A percentile compares a stretch with the other conserved stretches of the same genome.
Evolutionary conservation across 768 basidiomycete species (phyloP).

Genomic region (Chlorophyllum brunneum): DNA sequence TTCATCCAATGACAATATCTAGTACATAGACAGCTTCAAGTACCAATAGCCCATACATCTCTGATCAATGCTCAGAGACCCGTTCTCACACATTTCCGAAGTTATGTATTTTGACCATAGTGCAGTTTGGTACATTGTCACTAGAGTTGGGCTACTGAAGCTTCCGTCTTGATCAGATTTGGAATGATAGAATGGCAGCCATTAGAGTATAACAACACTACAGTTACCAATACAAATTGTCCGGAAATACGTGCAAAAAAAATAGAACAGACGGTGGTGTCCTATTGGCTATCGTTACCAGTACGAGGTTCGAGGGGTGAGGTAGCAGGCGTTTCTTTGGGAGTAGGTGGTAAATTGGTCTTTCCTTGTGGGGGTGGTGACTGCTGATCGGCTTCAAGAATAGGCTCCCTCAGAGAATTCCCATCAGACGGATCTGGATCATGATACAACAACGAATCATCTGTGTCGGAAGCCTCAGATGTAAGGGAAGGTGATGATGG

Average conservation of each 20-base stretch:
- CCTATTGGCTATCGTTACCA: neutral
- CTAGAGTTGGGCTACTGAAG: no score
- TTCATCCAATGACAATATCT: no score
- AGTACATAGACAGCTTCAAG: no score
- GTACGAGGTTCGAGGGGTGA: neutral
- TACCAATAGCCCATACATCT: no score
- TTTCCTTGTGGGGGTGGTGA: neutral
- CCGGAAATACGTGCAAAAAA: neutral
- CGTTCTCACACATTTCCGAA: no score
- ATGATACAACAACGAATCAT: slow-evolving; percentile 13
- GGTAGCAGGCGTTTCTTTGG: neutral
- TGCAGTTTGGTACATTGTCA: no score
- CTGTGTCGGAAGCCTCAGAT: slow-evolving; percentile 22
- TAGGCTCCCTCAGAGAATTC: neutral
- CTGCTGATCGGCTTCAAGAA: neutral
- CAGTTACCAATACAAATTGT: neutral
- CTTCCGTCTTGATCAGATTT: no score
- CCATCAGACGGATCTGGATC: neutral
- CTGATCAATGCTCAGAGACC: no score
- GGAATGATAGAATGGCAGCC: no score
- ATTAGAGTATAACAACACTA: neutral
- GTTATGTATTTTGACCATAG: no score
- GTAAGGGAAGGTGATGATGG: slow-evolving; percentile 26
- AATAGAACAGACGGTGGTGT: neutral
- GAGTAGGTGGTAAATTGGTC: slow-evolving; percentile 9